phyloP scores from a whole-genome alignment of 2,329 filamentous ascomycete species.

The Apiospora aurea region DNA sequence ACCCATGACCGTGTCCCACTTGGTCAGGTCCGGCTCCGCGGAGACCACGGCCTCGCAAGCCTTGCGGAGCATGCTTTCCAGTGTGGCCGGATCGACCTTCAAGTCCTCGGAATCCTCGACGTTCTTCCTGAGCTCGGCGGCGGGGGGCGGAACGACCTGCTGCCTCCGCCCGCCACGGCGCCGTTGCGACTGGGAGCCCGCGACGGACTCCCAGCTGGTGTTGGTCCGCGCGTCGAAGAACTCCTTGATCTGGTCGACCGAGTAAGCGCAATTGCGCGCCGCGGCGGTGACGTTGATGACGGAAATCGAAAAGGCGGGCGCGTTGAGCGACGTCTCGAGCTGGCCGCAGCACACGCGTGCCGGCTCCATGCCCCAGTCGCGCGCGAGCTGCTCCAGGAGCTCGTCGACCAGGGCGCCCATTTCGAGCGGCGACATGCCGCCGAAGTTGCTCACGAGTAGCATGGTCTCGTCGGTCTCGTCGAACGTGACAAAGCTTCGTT shows the following conservation, averaged over 20 bases:
- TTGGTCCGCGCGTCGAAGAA: slow-evolving; percentile 72
- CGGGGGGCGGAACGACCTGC: slow-evolving; percentile 50
- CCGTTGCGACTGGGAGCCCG: slow-evolving; percentile 49
- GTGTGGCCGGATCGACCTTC: slow-evolving; percentile 57
- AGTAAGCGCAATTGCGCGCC: slow-evolving; percentile 53
- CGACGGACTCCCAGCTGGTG: slow-evolving; percentile 60
- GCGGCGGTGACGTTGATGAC: slow-evolving; percentile 65
- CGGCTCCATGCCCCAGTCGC: slow-evolving; percentile 56
- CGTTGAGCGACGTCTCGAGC: slow-evolving; percentile 76
- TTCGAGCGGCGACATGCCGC: slow-evolving; percentile 64
- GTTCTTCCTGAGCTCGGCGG: slow-evolving; percentile 43
- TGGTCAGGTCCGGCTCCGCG: slow-evolving; percentile 68
- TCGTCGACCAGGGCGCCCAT: slow-evolving; percentile 62
- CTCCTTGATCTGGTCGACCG: slow-evolving; percentile 61
- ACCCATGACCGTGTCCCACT: slow-evolving; percentile 68
- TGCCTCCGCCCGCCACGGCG: slow-evolving; percentile 45
- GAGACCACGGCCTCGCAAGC: slow-evolving; percentile 60
- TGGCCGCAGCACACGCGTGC: slow-evolving; percentile 67
- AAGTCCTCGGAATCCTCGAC: slow-evolving; percentile 51
- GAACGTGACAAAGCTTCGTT: slow-evolving; percentile 59
- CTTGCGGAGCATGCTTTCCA: slow-evolving; percentile 62
- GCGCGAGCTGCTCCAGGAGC: slow-evolving; percentile 56
- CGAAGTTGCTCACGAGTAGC: slow-evolving; percentile 65
- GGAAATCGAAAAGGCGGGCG: slow-evolving; percentile 73
- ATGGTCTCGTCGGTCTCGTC: slow-evolving; percentile 54